phyloP scores from a whole-genome alignment of 1,284 basidiomycete genomes.

The Cerioporus squamosus region DNA sequence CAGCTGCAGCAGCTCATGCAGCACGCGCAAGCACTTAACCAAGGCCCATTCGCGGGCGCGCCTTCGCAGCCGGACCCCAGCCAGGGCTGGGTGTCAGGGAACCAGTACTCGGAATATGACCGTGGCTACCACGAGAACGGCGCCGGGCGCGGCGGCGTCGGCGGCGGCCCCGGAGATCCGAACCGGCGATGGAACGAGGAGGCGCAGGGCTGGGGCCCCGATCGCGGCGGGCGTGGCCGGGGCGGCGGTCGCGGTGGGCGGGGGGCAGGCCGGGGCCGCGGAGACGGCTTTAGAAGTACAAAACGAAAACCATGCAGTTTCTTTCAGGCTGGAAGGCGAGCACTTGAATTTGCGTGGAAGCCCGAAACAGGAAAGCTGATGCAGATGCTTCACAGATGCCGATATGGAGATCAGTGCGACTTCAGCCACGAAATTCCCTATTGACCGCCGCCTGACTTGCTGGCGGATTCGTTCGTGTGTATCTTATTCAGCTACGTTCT shows the following conservation, averaged over 20 bases:
- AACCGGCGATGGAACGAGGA: constrained; percentile 49
- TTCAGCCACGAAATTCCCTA: constrained; percentile 63
- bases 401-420: constrained; percentile 84
- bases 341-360: constrained; percentile 47
- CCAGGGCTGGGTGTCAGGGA: constrained; percentile 31
- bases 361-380: constrained; percentile 54
- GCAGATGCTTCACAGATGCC: constrained; percentile 65
- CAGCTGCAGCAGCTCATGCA: constrained; percentile 68
- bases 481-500: not conserved
- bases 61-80: constrained; percentile 20
- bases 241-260: constrained; percentile 39
- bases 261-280: constrained; percentile 48
- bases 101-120: constrained; percentile 39
- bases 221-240: constrained; percentile 35
- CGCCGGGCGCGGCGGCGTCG: constrained; percentile 18
- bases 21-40: constrained; percentile 46
- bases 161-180: constrained; percentile 28
- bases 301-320: constrained; percentile 87
- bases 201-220: constrained; percentile 33
- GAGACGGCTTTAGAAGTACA: constrained; percentile 70
- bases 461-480: not conserved
- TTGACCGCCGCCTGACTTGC: not conserved
- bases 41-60: constrained; percentile 18
- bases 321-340: constrained; percentile 88
- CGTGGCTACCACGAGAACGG: constrained; percentile 46